Evolutionary conservation across 176 grass and related monocot genomes (phyloP), one percentile per base, ranked within the genome.

Genomic region (Eleusine indica): DNA sequence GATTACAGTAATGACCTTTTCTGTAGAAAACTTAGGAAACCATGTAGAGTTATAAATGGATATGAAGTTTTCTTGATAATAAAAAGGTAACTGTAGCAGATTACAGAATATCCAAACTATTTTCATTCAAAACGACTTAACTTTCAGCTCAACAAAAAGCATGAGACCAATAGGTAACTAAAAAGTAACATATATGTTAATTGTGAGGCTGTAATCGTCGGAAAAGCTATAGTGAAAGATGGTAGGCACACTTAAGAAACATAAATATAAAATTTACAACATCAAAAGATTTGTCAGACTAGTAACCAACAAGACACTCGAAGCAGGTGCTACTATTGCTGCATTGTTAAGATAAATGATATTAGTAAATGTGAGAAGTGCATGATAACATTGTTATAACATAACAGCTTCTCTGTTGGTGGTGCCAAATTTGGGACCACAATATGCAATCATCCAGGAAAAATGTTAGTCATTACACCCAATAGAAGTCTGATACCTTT

Each of bases 31-130:
- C 0, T 66, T 68, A 40, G 77, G 48, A 68, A 73, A 1, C 21
- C 28, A 82, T 86, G 54, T 71, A 41, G 19, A 82, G 28, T 61
- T 73, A 79, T 61, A 49, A 74, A 6, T 60, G 73, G 40, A 86
- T 66, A 86, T 28, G 4, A 46, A 81, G 51, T 76, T 81, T 81
- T 77, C 48, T 77, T 71, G 65, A 61, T 46, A 82, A 69, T 75
- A 66, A 82, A 3, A 68, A 39, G 56, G 28, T 22, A 65, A 62
- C 11, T 78, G 38, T 77, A 82, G 35, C 37, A 85, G 73, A 65
- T 66, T 19, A 73, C 44, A 58, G 64, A 72, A 86, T 72, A 81
- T 76, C 46, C 42, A 68, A 12, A 72, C 10, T 32, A 66, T 66
- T 66, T 75, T 77, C 73, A 16, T 63, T 52, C 13, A 74, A 66